Conservation (phyloP, 2,329 filamentous ascomycete genomes). For the Colletotrichum sp. region DNA sequence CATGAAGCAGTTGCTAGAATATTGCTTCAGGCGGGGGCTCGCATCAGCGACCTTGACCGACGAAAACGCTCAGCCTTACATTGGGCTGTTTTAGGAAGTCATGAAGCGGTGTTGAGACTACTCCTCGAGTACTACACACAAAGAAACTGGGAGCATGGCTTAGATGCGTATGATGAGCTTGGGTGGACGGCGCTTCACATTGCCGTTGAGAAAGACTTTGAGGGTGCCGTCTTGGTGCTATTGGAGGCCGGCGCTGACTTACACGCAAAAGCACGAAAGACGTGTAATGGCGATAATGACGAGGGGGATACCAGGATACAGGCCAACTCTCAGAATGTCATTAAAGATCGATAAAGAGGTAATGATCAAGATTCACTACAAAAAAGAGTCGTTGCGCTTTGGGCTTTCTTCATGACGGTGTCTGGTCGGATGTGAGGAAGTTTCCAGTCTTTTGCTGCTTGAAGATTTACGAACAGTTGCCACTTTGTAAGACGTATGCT, state of each 20-base stretch:
- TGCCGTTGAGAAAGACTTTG: background rate
- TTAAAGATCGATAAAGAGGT: background rate
- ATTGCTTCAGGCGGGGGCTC: background rate
- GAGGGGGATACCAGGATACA: background rate
- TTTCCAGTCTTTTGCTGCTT: background rate
- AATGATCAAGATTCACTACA: background rate
- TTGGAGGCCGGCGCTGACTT: background rate
- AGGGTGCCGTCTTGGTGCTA: background rate
- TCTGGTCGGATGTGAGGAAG: background rate
- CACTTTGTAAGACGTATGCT: too few species aligned
- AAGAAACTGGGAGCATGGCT: background rate
- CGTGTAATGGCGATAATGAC: background rate
- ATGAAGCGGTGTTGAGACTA: background rate
- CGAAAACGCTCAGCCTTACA: background rate
- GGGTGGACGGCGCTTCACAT: background rate
- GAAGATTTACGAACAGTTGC: too few species aligned
- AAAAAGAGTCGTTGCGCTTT: background rate
- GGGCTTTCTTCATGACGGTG: background rate
- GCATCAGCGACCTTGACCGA: background rate
- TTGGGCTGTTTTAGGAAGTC: background rate
- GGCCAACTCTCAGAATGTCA: background rate
- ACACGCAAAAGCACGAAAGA: background rate
- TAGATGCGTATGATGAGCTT: background rate
- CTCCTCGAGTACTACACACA: background rate
- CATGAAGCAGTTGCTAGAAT: background rate